These are phyloP conservation scores for Penicillium sp. DNA, from an alignment of 2,329 filamentous ascomycete species.

Conservation along the genomic window DNA sequence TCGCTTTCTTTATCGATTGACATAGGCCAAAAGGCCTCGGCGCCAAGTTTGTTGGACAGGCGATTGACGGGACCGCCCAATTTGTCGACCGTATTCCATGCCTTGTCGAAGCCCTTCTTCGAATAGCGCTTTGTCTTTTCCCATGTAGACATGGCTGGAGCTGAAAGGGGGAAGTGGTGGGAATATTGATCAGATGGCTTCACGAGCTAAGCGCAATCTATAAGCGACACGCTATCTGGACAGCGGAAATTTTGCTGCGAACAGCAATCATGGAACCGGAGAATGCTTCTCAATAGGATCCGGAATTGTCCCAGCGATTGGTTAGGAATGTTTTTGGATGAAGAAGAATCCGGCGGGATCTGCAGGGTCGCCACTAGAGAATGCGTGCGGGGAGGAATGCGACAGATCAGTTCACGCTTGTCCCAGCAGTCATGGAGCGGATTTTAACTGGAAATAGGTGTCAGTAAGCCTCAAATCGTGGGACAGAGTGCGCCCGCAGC, in stretches of 20 bases:
- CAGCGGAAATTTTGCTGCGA: slow-evolving; percentile 17
- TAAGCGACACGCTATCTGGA: slow-evolving; percentile 12
- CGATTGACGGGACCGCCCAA: slow-evolving; percentile 76
- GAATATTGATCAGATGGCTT: background rate
- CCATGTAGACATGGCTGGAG: slow-evolving; percentile 49
- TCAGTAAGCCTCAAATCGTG: background rate
- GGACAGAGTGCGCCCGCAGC: too few relatives aligned
- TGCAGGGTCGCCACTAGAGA: slow-evolving; percentile 16
- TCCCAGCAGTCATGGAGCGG: background rate
- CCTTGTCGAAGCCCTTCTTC: slow-evolving; percentile 73
- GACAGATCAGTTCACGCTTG: background rate
- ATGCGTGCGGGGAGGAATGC: slow-evolving; percentile 25
- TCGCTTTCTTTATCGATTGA: slow-evolving; percentile 86
- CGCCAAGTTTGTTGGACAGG: slow-evolving; percentile 77
- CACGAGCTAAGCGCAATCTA: slow-evolving; percentile 8
- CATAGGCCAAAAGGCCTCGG: slow-evolving; percentile 82
- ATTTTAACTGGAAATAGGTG: background rate
- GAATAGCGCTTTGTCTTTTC: slow-evolving; percentile 54
- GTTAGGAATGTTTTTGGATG: background rate
- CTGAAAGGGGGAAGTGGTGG: background rate
- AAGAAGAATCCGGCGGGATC: slow-evolving; percentile 18
- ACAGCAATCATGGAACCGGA: slow-evolving; percentile 17
- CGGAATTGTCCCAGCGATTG: slow-evolving; percentile 19
- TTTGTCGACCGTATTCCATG: slow-evolving; percentile 68
- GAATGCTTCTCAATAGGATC: slow-evolving; percentile 18